These are phyloP conservation scores for Saposhnikovia divaricata DNA, from an alignment of 129 eudicot genomes.

Conservation along the genomic window DNA sequence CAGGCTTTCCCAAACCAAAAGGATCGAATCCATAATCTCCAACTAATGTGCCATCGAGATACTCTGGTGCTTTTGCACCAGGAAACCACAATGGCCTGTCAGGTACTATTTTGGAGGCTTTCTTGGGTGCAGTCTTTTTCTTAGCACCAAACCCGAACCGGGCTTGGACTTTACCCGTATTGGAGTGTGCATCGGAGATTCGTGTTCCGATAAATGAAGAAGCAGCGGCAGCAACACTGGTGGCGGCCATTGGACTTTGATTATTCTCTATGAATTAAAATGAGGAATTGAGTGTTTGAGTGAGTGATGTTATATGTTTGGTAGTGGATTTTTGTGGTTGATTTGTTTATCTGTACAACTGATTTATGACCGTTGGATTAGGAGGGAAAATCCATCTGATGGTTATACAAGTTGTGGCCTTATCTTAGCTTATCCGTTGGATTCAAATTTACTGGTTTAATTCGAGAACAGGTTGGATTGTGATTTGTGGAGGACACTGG, in stretches of 20 bases:
- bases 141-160: constrained; percentile 66
- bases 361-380: constrained; percentile 47
- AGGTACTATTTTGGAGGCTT: constrained; percentile 20
- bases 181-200: constrained; percentile 45
- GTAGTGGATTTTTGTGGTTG: constrained; percentile 14
- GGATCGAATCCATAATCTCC: constrained; percentile 96
- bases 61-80: constrained; percentile 81
- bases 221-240: constrained; percentile 53
- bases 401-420: constrained; percentile 41
- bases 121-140: constrained; percentile 40
- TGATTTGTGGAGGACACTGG: neutral
- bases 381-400: constrained; percentile 49
- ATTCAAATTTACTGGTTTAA: neutral
- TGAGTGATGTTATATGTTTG: constrained; percentile 17
- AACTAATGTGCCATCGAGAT: constrained; percentile 64
- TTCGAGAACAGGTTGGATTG: neutral
- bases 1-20: constrained; percentile 83
- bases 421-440: constrained; percentile 70
- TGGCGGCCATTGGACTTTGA: constrained; percentile 28
- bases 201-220: constrained; percentile 80
- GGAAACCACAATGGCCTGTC: constrained; percentile 92
- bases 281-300: constrained; percentile 13
- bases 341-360: constrained; percentile 30
- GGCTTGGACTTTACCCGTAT: constrained; percentile 50
- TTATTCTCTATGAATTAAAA: neutral